A percentile compares a stretch with the other conserved stretches of the same genome.
These are phyloP conservation scores for Lactarius hengduanensis DNA, from an alignment of 768 basidiomycete genomes.

Conservation along the genomic window DNA sequence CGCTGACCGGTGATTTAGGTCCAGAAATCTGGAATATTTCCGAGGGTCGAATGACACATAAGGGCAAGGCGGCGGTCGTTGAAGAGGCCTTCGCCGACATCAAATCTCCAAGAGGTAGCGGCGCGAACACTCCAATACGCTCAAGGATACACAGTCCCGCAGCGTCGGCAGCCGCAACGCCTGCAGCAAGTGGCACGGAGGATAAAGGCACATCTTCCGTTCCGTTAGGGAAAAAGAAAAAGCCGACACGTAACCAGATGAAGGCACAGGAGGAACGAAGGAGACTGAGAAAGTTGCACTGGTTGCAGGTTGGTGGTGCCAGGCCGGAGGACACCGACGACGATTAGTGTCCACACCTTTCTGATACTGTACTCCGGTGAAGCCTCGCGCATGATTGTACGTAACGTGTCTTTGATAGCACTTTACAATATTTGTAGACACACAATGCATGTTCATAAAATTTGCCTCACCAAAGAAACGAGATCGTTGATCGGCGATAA, in stretches of 20 bases:
- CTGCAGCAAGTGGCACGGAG: constrained; percentile 77
- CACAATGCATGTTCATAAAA: constrained; percentile 17
- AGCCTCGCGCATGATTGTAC: background rate
- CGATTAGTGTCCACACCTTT: constrained; percentile 27
- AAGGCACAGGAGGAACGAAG: constrained; percentile 89
- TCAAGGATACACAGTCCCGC: constrained; percentile 70
- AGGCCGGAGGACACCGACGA: constrained; percentile 80
- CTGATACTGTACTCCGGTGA: background rate
- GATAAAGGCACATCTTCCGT: constrained; percentile 45
- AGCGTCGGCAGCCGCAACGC: constrained; percentile 70
- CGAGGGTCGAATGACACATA: constrained; percentile 75
- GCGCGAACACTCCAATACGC: constrained; percentile 64
- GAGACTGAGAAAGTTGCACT: constrained; percentile 72
- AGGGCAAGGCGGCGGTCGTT: constrained; percentile 82
- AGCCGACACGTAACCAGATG: constrained; percentile 81
- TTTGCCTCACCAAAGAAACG: constrained; percentile 21
- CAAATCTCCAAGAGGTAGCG: constrained; percentile 69
- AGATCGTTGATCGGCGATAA: constrained; percentile 25
- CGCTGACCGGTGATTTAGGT: constrained; percentile 43
- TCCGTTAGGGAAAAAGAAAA: constrained; percentile 80
- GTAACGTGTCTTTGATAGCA: constrained; percentile 6
- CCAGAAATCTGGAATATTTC: constrained; percentile 97
- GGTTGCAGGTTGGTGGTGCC: constrained; percentile 80
- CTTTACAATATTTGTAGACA: constrained; percentile 17
- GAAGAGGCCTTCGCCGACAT: constrained; percentile 80